Conservation (phyloP, 371 early-diverging fungal species). For the Mortierella polycephala region DNA sequence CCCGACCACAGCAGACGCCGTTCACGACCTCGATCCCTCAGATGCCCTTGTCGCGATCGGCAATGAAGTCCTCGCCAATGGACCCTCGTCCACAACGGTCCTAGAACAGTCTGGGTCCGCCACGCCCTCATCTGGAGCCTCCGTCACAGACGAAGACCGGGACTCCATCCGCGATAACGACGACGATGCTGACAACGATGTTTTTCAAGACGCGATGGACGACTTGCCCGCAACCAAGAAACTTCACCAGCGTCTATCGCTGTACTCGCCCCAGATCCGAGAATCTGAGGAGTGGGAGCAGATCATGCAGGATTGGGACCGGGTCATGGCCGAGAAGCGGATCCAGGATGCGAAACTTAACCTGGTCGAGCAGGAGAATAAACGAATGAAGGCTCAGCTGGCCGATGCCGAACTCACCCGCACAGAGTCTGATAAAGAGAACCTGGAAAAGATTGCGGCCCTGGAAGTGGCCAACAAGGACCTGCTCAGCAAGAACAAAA, state of each 20-base stretch:
- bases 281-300: constrained; percentile 51
- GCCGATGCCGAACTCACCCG: constrained; percentile 24
- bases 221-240: constrained; percentile 43
- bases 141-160: constrained; percentile 20
- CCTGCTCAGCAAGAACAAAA: constrained; percentile 26
- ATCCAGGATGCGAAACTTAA: constrained; percentile 49
- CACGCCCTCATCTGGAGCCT: constrained; percentile 11
- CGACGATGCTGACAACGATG: constrained; percentile 23
- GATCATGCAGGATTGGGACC: constrained; percentile 56
- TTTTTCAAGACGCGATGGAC: constrained; percentile 47
- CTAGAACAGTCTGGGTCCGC: constrained; percentile 5
- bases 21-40: constrained; percentile 13
- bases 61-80: constrained; percentile 42
- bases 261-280: constrained; percentile 39
- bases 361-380: constrained; percentile 52
- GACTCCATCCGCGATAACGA: constrained; percentile 20
- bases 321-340: constrained; percentile 54
- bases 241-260: constrained; percentile 36
- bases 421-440: constrained; percentile 38
- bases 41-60: constrained; percentile 50
- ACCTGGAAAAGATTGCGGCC: constrained; percentile 14
- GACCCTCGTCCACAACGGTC: constrained; percentile 11
- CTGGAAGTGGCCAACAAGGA: constrained; percentile 39
- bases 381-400: constrained; percentile 50
- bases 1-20: background rate